Percentiles rank a stretch among this genome's conserved stretches.
These are phyloP conservation scores for Starmerella sp. DNA, from an alignment of 805 yeast genomes.

Conservation along the genomic window DNA sequence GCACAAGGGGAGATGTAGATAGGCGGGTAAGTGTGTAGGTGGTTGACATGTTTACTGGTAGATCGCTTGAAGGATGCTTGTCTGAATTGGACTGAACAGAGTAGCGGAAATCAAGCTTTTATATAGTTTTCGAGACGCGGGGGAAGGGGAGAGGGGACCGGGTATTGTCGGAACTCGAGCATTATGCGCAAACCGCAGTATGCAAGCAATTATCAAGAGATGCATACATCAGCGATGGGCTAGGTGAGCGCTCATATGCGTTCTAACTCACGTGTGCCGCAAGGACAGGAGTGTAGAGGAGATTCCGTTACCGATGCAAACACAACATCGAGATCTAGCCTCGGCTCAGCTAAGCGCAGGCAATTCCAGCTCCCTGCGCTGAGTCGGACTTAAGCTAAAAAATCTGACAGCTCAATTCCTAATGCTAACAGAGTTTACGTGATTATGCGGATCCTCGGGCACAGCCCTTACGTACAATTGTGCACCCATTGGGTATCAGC, in stretches of 20 bases:
- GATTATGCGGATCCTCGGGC: neutral
- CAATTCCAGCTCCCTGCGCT: too few species aligned
- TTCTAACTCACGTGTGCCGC: neutral
- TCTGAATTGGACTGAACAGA: neutral
- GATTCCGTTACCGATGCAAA: neutral
- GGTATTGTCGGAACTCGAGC: neutral
- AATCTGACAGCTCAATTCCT: too few species aligned
- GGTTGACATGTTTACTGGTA: neutral
- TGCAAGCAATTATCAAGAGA: neutral
- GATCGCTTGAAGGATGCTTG: neutral
- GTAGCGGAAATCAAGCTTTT: neutral
- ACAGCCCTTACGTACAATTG: neutral
- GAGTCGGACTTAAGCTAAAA: too few species aligned
- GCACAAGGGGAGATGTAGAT: slow-evolving; percentile 3
- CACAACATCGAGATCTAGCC: neutral
- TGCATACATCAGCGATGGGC: neutral
- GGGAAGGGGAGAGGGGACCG: neutral
- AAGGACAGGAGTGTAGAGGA: neutral
- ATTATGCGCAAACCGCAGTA: neutral
- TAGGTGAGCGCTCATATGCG: neutral
- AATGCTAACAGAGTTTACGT: too few species aligned
- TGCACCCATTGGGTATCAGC: neutral
- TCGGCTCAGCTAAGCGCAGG: too few species aligned
- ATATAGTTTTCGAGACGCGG: neutral
- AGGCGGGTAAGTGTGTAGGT: slow-evolving; percentile 13